phyloP scores from a whole-genome alignment of 306 rosid species.

The Quercus variabilis region DNA sequence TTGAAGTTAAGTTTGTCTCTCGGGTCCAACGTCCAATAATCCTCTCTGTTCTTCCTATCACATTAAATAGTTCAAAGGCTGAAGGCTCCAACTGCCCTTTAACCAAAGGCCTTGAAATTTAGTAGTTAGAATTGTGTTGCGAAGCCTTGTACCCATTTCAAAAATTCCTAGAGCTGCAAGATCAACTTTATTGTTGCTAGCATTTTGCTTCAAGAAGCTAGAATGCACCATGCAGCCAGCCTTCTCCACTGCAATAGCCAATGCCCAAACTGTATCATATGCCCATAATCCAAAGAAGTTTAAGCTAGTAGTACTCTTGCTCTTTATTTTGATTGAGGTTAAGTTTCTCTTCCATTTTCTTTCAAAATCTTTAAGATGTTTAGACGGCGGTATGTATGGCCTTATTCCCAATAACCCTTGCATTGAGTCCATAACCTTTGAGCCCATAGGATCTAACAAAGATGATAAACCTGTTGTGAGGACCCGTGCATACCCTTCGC shows the following conservation, averaged over 20 bases:
- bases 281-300: constrained; percentile 36
- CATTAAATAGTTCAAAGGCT: constrained; percentile 27
- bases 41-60: constrained; percentile 21
- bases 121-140: not conserved
- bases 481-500: constrained; percentile 22
- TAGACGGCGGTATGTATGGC: constrained; percentile 3
- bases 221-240: not conserved
- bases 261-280: constrained; percentile 35
- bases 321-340: not conserved
- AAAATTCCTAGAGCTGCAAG: constrained; percentile 10
- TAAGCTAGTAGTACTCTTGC: not conserved
- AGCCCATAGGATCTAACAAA: constrained; percentile 3
- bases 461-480: constrained; percentile 20
- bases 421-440: constrained; percentile 24
- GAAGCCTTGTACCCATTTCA: constrained; percentile 9
- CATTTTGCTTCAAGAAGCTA: not conserved
- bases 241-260: constrained; percentile 25
- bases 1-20: not conserved
- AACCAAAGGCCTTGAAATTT: constrained; percentile 17
- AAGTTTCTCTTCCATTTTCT: constrained; percentile 5
- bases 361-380: constrained; percentile 16
- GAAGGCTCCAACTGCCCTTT: constrained; percentile 30
- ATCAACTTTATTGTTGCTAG: not conserved
- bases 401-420: constrained; percentile 44
- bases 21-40: constrained; percentile 31